These are phyloP conservation scores for Xerocomus spinulosus DNA, from an alignment of 768 basidiomycete species.

Conservation along the genomic window DNA sequence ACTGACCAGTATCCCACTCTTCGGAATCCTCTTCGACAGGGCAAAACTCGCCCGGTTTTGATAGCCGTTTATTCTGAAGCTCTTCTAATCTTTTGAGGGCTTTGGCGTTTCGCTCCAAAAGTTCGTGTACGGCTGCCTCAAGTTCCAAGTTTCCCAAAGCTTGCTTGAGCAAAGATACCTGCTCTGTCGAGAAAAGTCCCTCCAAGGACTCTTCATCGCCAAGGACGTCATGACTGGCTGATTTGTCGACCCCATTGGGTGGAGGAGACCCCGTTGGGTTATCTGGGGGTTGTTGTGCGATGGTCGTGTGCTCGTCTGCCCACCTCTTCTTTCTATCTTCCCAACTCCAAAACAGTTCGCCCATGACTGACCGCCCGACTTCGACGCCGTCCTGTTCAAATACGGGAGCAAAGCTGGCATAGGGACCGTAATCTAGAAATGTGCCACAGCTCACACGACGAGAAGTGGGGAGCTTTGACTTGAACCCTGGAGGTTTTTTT, in stretches of 20 bases:
- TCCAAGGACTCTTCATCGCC: slow-evolving; percentile 44
- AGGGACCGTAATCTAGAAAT: slow-evolving; percentile 78
- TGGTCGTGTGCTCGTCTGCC: slow-evolving; percentile 17
- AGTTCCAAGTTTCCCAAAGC: slow-evolving; percentile 59
- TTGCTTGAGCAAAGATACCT: slow-evolving; percentile 53
- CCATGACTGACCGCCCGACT: slow-evolving; percentile 57
- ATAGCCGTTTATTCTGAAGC: slow-evolving; percentile 57
- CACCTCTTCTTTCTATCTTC: slow-evolving; percentile 39
- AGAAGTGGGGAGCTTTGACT: slow-evolving; percentile 42
- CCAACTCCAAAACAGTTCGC: slow-evolving; percentile 52
- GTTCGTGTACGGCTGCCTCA: slow-evolving; percentile 63
- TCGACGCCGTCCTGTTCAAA: slow-evolving; percentile 78
- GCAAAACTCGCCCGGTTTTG: slow-evolving; percentile 39
- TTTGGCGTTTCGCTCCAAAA: slow-evolving; percentile 59
- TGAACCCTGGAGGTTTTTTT: slow-evolving; percentile 37
- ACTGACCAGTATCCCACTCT: slow-evolving; percentile 79
- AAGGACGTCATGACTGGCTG: slow-evolving; percentile 4
- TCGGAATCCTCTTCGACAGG: slow-evolving; percentile 65
- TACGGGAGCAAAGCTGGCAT: slow-evolving; percentile 69
- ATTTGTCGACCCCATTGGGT: slow-evolving; percentile 12
- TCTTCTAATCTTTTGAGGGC: slow-evolving; percentile 63
- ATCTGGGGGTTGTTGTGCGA: slow-evolving; percentile 2
- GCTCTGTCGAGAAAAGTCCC: slow-evolving; percentile 52
- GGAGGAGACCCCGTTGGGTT: background rate
- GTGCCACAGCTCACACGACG: slow-evolving; percentile 58